Evolutionary conservation across 371 early-diverging fungal genomes (phyloP).

Genomic region (Gilbertella persicaria): DNA sequence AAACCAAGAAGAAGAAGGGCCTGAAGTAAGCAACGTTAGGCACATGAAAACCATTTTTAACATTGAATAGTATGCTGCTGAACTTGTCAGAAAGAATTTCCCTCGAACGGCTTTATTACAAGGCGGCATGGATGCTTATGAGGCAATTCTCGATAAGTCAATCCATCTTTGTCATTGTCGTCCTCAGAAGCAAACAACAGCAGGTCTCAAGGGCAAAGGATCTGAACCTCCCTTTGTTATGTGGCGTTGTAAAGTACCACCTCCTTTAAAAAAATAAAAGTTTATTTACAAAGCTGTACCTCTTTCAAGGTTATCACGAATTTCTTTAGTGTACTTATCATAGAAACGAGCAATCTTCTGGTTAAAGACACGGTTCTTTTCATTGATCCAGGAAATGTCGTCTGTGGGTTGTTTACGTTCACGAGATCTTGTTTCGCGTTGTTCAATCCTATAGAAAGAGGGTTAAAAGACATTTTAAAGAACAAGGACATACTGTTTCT

Average conservation of each 20-base stretch:
- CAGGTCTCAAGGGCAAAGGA: slow-evolving; percentile 47
- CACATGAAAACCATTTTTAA: background rate
- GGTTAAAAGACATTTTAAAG: slow-evolving; percentile 7
- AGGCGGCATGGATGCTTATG: slow-evolving; percentile 61
- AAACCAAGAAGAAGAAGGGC: slow-evolving; percentile 46
- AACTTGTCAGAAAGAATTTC: slow-evolving; percentile 51
- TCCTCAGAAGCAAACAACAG: slow-evolving; percentile 52
- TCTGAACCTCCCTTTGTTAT: slow-evolving; percentile 55
- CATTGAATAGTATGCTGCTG: slow-evolving; percentile 47
- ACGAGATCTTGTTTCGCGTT: slow-evolving; percentile 71
- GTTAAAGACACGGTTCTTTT: slow-evolving; percentile 94
- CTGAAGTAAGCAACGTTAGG: slow-evolving; percentile 45
- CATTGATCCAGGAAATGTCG: slow-evolving; percentile 95
- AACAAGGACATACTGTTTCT: slow-evolving; percentile 68
- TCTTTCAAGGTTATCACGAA: slow-evolving; percentile 86
- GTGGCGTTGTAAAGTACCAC: slow-evolving; percentile 47
- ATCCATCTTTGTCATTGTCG: slow-evolving; percentile 37
- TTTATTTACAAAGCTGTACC: slow-evolving; percentile 72
- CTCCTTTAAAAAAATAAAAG: slow-evolving; percentile 31
- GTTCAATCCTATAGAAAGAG: slow-evolving; percentile 53
- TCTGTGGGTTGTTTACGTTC: slow-evolving; percentile 76
- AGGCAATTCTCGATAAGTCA: slow-evolving; percentile 15
- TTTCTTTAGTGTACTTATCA: slow-evolving; percentile 92
- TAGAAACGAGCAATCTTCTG: slow-evolving; percentile 91
- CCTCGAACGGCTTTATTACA: slow-evolving; percentile 55